Conservation (phyloP, 2,329 filamentous ascomycete species). For the Fusarium piperis region DNA sequence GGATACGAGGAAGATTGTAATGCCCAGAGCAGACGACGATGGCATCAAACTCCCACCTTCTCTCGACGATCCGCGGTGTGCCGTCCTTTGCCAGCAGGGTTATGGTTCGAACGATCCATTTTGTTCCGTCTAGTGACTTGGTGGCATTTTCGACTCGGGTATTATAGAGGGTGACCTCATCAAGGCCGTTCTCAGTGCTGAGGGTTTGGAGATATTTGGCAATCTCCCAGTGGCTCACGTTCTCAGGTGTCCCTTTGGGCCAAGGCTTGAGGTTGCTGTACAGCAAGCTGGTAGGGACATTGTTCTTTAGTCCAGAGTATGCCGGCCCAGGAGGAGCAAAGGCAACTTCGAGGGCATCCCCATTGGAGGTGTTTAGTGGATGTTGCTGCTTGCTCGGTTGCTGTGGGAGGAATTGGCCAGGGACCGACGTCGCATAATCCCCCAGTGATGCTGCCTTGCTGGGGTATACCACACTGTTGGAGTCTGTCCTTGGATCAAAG, state of each 20-base stretch:
- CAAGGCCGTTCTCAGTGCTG: conserved; percentile 58
- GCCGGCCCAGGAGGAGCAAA: conserved; percentile 55
- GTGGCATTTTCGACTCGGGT: conserved; percentile 63
- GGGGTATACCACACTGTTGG: conserved; percentile 48
- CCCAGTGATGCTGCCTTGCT: conserved; percentile 42
- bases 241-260: conserved; percentile 67
- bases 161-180: conserved; percentile 61
- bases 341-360: conserved; percentile 1
- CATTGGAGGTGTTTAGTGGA: background rate
- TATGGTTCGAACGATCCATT: conserved; percentile 63
- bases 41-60: conserved; percentile 63
- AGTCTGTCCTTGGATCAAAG: conserved; percentile 43
- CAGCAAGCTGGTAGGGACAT: conserved; percentile 71
- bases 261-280: conserved; percentile 58
- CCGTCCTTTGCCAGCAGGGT: conserved; percentile 48
- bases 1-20: conserved; percentile 70
- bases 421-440: conserved; percentile 34
- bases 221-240: conserved; percentile 65
- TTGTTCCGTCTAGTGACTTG: conserved; percentile 52
- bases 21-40: conserved; percentile 74
- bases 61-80: conserved; percentile 42
- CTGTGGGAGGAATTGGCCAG: conserved; percentile 1
- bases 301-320: conserved; percentile 71
- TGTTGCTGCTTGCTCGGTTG: background rate
- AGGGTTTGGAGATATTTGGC: conserved; percentile 69